Evolutionary conservation across 768 basidiomycete species (phyloP).

Genomic region (Lactarius tabidus): DNA sequence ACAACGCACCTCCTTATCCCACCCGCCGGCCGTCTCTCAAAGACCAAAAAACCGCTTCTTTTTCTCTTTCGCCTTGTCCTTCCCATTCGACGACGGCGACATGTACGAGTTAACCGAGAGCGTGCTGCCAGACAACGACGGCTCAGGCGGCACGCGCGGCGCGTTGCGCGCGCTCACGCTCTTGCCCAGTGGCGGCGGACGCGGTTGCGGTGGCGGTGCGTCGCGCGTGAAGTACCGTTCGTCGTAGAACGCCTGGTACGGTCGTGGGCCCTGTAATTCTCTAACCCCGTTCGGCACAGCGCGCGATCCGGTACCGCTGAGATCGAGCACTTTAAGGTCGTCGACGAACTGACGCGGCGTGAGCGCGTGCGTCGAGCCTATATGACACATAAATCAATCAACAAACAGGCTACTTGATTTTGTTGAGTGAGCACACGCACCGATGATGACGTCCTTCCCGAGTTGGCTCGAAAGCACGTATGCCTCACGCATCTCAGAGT

Average conservation of each 20-base stretch:
- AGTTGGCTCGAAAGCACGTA: conserved; percentile 72
- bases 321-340: conserved; percentile 82
- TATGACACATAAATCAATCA: not conserved
- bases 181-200: conserved; percentile 34
- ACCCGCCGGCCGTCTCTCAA: not conserved
- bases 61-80: conserved; percentile 56
- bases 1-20: not conserved
- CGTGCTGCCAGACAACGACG: conserved; percentile 51
- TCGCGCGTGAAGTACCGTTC: conserved; percentile 70
- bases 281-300: conserved; percentile 66
- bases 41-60: conserved; percentile 45
- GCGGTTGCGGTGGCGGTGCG: conserved; percentile 44
- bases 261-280: conserved; percentile 43
- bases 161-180: conserved; percentile 26
- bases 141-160: conserved; percentile 40
- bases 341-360: conserved; percentile 83
- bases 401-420: not conserved
- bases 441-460: conserved; percentile 89
- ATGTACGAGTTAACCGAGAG: conserved; percentile 24
- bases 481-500: conserved; percentile 88
- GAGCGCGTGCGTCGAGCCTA: conserved; percentile 86
- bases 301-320: conserved; percentile 80
- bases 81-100: conserved; percentile 22
- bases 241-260: conserved; percentile 76
- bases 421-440: conserved; percentile 40